These are phyloP conservation scores for Metschnikowia noctiluminum DNA, from an alignment of 805 yeast species.

Conservation along the genomic window DNA sequence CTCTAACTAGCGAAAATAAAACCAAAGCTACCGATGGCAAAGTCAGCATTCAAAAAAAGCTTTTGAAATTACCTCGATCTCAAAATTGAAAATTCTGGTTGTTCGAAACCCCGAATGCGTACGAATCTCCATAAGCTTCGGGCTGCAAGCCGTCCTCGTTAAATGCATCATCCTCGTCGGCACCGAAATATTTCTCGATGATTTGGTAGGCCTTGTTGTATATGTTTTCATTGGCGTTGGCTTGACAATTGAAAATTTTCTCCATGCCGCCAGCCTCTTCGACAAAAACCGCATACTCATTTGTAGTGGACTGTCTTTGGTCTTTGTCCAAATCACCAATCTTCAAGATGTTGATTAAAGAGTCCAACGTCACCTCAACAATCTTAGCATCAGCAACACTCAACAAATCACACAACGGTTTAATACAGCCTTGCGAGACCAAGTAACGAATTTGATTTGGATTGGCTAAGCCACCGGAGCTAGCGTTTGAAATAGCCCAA, in stretches of 20 bases:
- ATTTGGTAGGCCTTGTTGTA: slow-evolving; percentile 87
- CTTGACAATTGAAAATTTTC: slow-evolving; percentile 89
- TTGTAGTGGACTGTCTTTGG: slow-evolving; percentile 60
- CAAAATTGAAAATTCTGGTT: slow-evolving; percentile 47
- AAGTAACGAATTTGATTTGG: slow-evolving; percentile 94
- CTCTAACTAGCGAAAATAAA: no score
- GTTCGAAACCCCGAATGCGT: slow-evolving; percentile 77
- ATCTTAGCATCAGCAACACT: slow-evolving; percentile 86
- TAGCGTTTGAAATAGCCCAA: slow-evolving; percentile 98
- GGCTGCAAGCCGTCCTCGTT: slow-evolving; percentile 73
- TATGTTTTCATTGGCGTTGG: slow-evolving; percentile 85
- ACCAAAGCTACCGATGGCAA: neutral
- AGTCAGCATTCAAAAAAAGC: neutral
- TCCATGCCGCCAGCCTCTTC: slow-evolving; percentile 99
- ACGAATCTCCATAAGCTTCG: slow-evolving; percentile 74
- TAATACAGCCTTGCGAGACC: slow-evolving; percentile 93
- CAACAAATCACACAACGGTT: slow-evolving; percentile 91
- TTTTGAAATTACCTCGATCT: neutral
- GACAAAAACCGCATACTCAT: slow-evolving; percentile 85
- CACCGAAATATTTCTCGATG: slow-evolving; percentile 87
- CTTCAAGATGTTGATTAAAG: slow-evolving; percentile 87
- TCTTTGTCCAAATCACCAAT: slow-evolving; percentile 94
- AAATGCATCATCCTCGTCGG: slow-evolving; percentile 69
- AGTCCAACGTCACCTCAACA: slow-evolving; percentile 92
- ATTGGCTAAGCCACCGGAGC: slow-evolving; percentile 87